Conservation (phyloP, 805 yeast genomes). For the Saturnispora mendoncae region DNA sequence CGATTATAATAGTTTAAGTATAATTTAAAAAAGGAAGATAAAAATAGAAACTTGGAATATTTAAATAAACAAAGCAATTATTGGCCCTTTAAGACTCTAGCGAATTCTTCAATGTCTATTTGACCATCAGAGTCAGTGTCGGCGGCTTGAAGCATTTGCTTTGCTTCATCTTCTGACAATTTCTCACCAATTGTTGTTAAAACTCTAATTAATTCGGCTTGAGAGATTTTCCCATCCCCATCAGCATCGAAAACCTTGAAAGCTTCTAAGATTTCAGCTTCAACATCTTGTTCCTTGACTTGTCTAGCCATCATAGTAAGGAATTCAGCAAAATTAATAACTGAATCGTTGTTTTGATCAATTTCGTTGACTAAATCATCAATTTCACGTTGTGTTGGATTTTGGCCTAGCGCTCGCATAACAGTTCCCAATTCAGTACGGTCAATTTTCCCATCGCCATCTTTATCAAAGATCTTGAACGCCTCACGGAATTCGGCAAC, state of each 20-base stretch:
- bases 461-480: conserved; percentile 92
- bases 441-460: conserved; percentile 93
- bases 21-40: not conserved
- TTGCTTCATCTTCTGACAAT: conserved; percentile 92
- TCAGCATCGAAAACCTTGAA: conserved; percentile 95
- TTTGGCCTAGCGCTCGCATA: conserved; percentile 97
- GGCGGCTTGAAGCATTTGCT: conserved; percentile 94
- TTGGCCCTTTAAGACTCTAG: conserved; percentile 76
- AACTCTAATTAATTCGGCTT: conserved; percentile 94
- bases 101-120: conserved; percentile 93
- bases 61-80: conserved; percentile 21
- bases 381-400: conserved; percentile 92
- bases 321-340: conserved; percentile 74
- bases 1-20: no score
- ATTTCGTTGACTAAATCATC: conserved; percentile 97
- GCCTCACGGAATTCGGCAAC: conserved; percentile 97
- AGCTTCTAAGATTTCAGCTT: conserved; percentile 95
- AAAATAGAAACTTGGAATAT: not conserved
- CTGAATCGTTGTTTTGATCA: conserved; percentile 90
- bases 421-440: conserved; percentile 95
- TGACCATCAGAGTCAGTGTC: conserved; percentile 94
- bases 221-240: conserved; percentile 94
- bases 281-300: conserved; percentile 93
- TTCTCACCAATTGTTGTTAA: conserved; percentile 97
- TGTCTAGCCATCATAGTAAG: conserved; percentile 85